Base-by-base conservation (phyloP, 2,329 filamentous ascomycete species). In the Aspergillus hiratsukae region DNA sequence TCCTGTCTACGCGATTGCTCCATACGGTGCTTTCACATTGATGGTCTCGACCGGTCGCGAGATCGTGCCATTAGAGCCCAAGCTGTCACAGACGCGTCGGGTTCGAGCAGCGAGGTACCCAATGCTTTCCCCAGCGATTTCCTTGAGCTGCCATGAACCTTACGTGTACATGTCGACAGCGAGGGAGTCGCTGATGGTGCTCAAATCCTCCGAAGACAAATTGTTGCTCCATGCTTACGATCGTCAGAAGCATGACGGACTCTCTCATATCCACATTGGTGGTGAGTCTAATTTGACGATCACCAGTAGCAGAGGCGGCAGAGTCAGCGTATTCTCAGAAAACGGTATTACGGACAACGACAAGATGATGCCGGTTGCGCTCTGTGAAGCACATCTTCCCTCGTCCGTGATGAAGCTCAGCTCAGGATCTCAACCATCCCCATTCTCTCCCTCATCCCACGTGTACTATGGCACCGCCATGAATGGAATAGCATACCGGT, bases 401-500 rank as follows among this genome's bases (percentile, higher is more conserved):
- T 62, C 71, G 0, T 75, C 74, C 4, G 57, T 73, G 7, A 64
- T 70, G 48, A 69, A 65, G 49, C 66, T 76, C 23, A 59, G 56
- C 19, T 50, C 60, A 7, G 61, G 62, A 35, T 62, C 57, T 25
- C 60, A 56, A 23, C 49, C 46, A 11, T 63, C 61, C 14, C 49
- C 62, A 28, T 48, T 62, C 11, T 56, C 62, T 19, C 40, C 55
- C 31, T 52, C 53, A 27, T 56, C 74, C 6, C 73, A 76, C 4
- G 82, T 85, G 58, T 85, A 55, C 69, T 92, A 76, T 35, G 90
- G 88, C 1, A 78, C 87, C 6, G 83, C 83, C 6, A 80, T 91
- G 35, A 85, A 90, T 65, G 90, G 90, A 1, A 84, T 86, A 0
- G 66, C 92, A 25, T 83, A 84, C 59, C 83, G 88, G 55, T 87